Conservation (phyloP, 2,329 filamentous ascomycete species). For the Celoporthe dispersa region DNA sequence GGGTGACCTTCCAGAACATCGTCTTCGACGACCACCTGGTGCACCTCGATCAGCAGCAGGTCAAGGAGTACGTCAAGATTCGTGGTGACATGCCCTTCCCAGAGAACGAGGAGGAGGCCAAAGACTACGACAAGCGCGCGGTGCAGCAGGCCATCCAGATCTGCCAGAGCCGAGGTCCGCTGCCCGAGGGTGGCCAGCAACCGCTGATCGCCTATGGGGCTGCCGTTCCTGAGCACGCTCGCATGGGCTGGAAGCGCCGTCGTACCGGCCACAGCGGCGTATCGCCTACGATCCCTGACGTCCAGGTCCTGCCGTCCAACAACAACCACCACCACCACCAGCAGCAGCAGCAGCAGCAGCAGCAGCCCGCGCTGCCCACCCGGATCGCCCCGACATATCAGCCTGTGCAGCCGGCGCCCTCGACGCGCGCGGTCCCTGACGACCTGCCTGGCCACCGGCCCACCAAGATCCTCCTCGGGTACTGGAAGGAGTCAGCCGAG, state of each 20-base stretch:
- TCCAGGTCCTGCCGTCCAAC: not conserved
- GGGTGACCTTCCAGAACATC: slow-evolving; percentile 66
- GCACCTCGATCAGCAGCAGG: slow-evolving; percentile 57
- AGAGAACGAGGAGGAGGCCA: slow-evolving; percentile 45
- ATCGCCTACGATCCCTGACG: slow-evolving; percentile 6
- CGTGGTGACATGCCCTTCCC: slow-evolving; percentile 44
- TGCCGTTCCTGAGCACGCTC: slow-evolving; percentile 50
- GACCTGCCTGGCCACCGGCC: slow-evolving; percentile 57
- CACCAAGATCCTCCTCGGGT: slow-evolving; percentile 62
- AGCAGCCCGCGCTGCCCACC: slow-evolving; percentile 14
- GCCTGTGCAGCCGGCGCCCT: slow-evolving; percentile 8
- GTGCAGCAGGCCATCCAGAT: slow-evolving; percentile 52
- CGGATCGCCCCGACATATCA: slow-evolving; percentile 5
- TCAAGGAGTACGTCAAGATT: slow-evolving; percentile 67
- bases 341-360: no score
- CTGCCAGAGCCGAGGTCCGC: slow-evolving; percentile 46
- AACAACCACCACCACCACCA: not conserved
- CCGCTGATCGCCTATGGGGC: slow-evolving; percentile 56
- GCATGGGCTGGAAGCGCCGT: slow-evolving; percentile 52
- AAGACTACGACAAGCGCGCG: slow-evolving; percentile 47
- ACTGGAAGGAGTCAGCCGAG: slow-evolving; percentile 61
- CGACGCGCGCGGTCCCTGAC: slow-evolving; percentile 37
- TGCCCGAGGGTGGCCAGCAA: slow-evolving; percentile 47
- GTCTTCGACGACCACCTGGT: slow-evolving; percentile 62
- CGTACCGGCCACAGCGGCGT: slow-evolving; percentile 40